Base-by-base conservation (phyloP, 73 alveolate genomes). In the Diophrys sp. region DNA sequence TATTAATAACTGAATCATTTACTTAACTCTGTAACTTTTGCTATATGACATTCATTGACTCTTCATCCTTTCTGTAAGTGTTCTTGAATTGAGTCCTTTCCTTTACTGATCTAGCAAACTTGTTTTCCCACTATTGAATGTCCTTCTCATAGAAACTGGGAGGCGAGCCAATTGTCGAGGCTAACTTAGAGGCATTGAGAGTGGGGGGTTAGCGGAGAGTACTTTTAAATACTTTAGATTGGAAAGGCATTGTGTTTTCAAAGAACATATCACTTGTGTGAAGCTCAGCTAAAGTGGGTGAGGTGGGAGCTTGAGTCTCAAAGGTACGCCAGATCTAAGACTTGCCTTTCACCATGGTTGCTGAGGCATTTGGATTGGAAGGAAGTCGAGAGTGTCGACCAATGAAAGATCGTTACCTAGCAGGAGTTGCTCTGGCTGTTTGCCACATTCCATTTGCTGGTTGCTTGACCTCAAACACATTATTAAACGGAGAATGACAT, bases 1-100 rank as follows among this genome's bases (percentile, higher is more conserved):
- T 54, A 1, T 75, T 62, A 67, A 75, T 24, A 23, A 31, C 31
- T 24, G 68, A 29, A 31, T 71, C 79, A 11, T 33, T 33, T 11
- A 67, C 31, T 11, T 29, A 29, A 5, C 66, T 33, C 62, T 31
- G 29, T 33, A 5, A 71, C 1, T 30, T 55, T 67, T 8, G 23
- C 33, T 31, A n/a, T 14, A 30, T 62, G 29, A 26, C 32, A 62
- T 32, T 71, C 32, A 2, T 18, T 44, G 62, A 11, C 62, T 44
- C 62, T 11, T 44, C 62, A 44, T 44, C 62, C 18, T 18, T 44
- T 44, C 18, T 44, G 18, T 44, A 44, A 11, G 5, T 44, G 18
- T 44, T 18, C 18, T 44, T 44, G 18, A 44, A 44, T 44, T 5
- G 18, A 11, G 5, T 44, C 62, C 62, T 44, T 44, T 44, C 62